Conservation (phyloP, 805 yeast genomes). For the Candida ortonii region DNA sequence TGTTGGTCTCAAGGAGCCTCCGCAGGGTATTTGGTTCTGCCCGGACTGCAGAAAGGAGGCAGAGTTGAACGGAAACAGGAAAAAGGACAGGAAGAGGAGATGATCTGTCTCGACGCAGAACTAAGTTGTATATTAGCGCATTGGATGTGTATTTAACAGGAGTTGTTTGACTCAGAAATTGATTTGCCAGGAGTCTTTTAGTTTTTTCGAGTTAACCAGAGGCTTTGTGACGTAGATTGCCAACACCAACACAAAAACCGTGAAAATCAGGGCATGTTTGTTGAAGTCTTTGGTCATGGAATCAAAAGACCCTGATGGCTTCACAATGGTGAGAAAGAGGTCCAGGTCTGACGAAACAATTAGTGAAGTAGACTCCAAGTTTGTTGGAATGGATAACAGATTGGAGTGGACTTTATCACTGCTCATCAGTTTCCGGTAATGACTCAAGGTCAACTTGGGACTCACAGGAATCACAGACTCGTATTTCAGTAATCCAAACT, state of each 20-base stretch:
- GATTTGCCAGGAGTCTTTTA: conserved; percentile 50
- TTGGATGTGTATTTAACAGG: no score
- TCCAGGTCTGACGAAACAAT: conserved; percentile 68
- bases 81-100: conserved; percentile 26
- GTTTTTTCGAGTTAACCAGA: conserved; percentile 49
- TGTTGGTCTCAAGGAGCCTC: conserved; percentile 91
- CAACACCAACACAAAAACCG: conserved; percentile 51
- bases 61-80: conserved; percentile 24
- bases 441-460: conserved; percentile 50
- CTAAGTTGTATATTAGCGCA: no score
- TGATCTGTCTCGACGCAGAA: background rate
- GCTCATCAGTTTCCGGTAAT: conserved; percentile 41
- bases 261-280: conserved; percentile 55
- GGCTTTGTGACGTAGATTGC: conserved; percentile 54
- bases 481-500: conserved; percentile 60
- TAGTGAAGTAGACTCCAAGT: conserved; percentile 77
- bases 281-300: conserved; percentile 65
- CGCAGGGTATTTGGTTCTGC: conserved; percentile 95
- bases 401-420: conserved; percentile 23
- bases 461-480: conserved; percentile 56
- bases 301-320: conserved; percentile 86
- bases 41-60: conserved; percentile 65
- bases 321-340: conserved; percentile 69
- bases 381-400: conserved; percentile 53
- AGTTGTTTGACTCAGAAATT: conserved; percentile 7